Evolutionary conservation across 73 alveolate genomes (phyloP).

Genomic region (Effrenium voratum): DNA sequence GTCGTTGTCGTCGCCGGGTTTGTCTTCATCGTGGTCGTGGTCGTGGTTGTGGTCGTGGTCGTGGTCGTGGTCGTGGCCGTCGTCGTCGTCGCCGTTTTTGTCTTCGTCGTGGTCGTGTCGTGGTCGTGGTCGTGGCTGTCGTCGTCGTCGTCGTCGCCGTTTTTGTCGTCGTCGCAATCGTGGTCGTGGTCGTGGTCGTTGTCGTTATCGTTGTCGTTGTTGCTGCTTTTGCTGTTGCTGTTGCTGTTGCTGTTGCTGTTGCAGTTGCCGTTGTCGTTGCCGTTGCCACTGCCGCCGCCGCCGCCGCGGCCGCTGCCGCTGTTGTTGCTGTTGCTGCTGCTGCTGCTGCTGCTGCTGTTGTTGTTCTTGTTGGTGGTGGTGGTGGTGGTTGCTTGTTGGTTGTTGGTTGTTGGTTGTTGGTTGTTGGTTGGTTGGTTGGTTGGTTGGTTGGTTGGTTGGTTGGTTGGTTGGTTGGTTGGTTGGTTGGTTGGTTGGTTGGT

Average conservation of each 20-base stretch:
- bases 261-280: background rate
- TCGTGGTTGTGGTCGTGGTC: background rate
- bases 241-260: too few relatives aligned
- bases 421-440: too few relatives aligned
- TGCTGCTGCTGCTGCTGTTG: background rate
- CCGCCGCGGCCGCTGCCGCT: background rate
- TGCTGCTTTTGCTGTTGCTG: too few relatives aligned
- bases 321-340: background rate
- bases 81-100: background rate
- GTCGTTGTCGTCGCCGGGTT: background rate
- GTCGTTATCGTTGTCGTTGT: background rate
- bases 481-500: too few relatives aligned
- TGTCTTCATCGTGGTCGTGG: background rate
- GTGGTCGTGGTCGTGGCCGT: background rate
- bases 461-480: too few relatives aligned
- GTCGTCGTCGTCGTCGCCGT: background rate
- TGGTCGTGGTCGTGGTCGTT: background rate
- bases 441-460: too few relatives aligned
- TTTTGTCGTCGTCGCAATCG: background rate
- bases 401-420: too few relatives aligned
- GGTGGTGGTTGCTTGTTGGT: background rate
- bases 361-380: too few relatives aligned
- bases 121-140: background rate
- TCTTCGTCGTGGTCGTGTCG: background rate
- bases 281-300: background rate